These are phyloP conservation scores for Colletotrichum musicola DNA, from an alignment of 2,329 filamentous ascomycete species.

Conservation along the genomic window DNA sequence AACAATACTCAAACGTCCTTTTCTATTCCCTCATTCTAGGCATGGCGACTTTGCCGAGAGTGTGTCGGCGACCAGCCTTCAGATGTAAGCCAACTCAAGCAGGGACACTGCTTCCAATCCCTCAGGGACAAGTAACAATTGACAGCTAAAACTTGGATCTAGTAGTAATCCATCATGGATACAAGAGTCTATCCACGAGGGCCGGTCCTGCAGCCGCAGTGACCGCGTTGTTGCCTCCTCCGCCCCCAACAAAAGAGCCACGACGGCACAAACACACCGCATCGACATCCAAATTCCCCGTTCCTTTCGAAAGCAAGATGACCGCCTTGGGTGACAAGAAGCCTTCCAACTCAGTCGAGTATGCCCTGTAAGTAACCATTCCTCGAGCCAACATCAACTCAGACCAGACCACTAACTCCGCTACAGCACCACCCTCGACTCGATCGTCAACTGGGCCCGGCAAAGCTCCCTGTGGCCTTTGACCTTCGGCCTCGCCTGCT, in stretches of 20 bases:
- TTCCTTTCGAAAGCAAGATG: background rate
- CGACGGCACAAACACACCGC: background rate
- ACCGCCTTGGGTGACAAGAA: background rate
- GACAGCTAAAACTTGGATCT: background rate
- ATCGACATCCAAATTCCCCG: background rate
- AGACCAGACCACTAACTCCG: background rate
- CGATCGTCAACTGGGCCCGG: slow-evolving; percentile 69
- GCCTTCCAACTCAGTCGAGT: slow-evolving; percentile 35
- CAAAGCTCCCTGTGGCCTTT: slow-evolving; percentile 72
- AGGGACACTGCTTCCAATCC: no score
- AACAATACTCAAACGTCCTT: no score
- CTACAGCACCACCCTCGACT: slow-evolving; percentile 64
- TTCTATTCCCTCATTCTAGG: no score
- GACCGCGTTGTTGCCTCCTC: background rate
- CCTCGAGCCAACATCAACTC: background rate
- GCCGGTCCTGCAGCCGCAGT: background rate
- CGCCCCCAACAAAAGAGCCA: background rate
- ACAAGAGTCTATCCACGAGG: background rate
- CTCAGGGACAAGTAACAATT: no score
- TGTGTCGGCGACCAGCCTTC: background rate
- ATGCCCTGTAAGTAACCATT: slow-evolving; percentile 37
- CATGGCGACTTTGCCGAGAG: no score
- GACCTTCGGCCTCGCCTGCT: slow-evolving; percentile 73
- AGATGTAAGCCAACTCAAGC: background rate
- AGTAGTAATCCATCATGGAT: background rate